Percentiles rank a stretch among this genome's conserved stretches.
These are phyloP conservation scores for Stephania cephalantha DNA, from an alignment of 164 flowering plant species.

Conservation along the genomic window DNA sequence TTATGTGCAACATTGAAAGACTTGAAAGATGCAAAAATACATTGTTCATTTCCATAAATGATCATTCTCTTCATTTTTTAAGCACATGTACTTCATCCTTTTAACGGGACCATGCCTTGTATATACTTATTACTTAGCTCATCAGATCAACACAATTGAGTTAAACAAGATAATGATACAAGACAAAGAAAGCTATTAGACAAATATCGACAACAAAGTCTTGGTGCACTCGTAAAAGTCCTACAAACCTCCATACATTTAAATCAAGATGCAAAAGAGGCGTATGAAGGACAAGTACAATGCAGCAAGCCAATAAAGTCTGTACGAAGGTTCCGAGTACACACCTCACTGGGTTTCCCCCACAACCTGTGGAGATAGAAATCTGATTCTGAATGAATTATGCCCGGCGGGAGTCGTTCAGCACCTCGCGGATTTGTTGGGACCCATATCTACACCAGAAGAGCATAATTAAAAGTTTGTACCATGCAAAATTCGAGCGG, in stretches of 20 bases:
- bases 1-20: background rate
- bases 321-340: constrained; percentile 13
- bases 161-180: background rate
- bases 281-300: background rate
- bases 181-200: background rate
- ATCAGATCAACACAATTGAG: background rate
- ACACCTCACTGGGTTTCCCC: constrained; percentile 88
- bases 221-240: background rate
- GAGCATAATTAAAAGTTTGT: constrained; percentile 1
- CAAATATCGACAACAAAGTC: background rate
- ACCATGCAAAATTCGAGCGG: background rate
- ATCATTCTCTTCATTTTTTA: background rate
- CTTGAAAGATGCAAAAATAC: background rate
- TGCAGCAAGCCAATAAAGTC: background rate
- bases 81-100: background rate
- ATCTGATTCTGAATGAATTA: constrained; percentile 71
- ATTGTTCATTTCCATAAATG: background rate
- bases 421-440: constrained; percentile 93
- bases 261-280: background rate
- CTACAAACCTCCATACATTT: background rate
- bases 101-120: background rate
- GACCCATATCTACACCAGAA: constrained; percentile 64
- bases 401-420: constrained; percentile 81
- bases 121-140: background rate
- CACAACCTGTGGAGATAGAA: constrained; percentile 72